Conservation (phyloP, 2,329 filamentous ascomycete genomes). For the Colletotrichum lupini region DNA sequence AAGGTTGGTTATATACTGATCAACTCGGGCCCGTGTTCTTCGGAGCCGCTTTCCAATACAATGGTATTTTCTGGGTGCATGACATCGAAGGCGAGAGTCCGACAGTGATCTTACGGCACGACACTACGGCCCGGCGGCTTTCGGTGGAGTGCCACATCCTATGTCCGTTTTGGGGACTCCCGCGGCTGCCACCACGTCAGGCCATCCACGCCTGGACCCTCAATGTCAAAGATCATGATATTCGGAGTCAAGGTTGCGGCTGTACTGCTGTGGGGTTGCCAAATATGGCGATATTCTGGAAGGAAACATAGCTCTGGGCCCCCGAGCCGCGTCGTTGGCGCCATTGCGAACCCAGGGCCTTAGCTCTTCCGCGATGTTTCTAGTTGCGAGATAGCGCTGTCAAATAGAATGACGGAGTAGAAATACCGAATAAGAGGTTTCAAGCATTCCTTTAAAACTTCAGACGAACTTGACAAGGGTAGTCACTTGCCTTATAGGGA, state of each 20-base stretch:
- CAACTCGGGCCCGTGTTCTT: neutral
- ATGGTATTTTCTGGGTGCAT: neutral
- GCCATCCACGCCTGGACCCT: neutral
- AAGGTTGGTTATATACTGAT: neutral
- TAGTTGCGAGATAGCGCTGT: neutral
- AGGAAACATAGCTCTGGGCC: neutral
- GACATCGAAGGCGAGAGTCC: neutral
- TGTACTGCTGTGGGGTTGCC: neutral
- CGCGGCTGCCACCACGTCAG: neutral
- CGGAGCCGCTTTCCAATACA: neutral
- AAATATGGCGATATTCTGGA: neutral
- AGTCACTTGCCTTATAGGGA: neutral
- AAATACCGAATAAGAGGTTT: constrained; percentile 12
- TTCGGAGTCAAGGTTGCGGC: neutral
- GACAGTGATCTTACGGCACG: neutral
- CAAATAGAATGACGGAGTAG: neutral
- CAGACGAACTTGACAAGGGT: constrained; percentile 14
- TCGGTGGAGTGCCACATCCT: neutral
- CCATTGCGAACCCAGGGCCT: neutral
- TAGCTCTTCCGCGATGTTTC: constrained; percentile 12
- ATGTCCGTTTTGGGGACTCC: neutral
- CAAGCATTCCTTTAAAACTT: neutral
- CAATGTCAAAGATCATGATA: neutral
- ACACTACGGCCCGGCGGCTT: neutral
- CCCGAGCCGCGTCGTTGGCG: neutral